These are phyloP conservation scores for Bipolaris bicolor DNA, from an alignment of 2,329 filamentous ascomycete genomes.

Conservation along the genomic window DNA sequence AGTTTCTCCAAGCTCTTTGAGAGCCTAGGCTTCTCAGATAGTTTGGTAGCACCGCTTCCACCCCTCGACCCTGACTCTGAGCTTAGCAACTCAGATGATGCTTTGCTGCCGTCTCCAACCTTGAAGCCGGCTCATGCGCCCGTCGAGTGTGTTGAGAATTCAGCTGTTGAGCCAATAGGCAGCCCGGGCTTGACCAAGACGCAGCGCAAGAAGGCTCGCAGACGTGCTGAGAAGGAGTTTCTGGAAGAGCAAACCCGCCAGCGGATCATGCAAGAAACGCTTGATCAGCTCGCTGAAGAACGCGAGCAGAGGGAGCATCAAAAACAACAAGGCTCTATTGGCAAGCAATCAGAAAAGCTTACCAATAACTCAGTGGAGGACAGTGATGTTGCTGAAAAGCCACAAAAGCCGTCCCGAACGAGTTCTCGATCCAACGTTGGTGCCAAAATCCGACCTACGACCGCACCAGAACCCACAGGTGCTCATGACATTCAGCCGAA, in stretches of 20 bases:
- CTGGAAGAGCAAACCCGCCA: slow-evolving; percentile 16
- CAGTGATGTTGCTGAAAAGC: slow-evolving; percentile 3
- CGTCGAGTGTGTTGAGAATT: not conserved
- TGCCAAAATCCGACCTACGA: slow-evolving; percentile 35
- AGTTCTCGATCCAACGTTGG: slow-evolving; percentile 38
- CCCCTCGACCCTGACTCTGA: slow-evolving; percentile 35
- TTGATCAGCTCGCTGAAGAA: slow-evolving; percentile 14
- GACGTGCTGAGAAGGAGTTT: slow-evolving; percentile 31
- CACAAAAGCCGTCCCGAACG: slow-evolving; percentile 11
- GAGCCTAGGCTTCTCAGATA: slow-evolving; percentile 48
- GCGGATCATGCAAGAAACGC: slow-evolving; percentile 16
- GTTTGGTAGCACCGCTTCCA: slow-evolving; percentile 23
- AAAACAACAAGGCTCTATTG: not conserved
- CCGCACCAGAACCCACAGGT: not conserved
- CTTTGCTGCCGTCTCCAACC: slow-evolving; percentile 31
- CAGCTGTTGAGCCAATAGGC: slow-evolving; percentile 4
- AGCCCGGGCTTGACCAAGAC: slow-evolving; percentile 29
- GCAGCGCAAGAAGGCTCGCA: slow-evolving; percentile 36
- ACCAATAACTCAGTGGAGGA: not conserved
- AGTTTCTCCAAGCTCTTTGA: slow-evolving; percentile 56
- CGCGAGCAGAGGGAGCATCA: slow-evolving; percentile 9
- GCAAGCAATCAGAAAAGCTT: slow-evolving; percentile 3
- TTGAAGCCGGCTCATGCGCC: slow-evolving; percentile 4
- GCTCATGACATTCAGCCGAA: slow-evolving; percentile 13
- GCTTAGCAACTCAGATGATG: slow-evolving; percentile 54